phyloP scores from a whole-genome alignment of 768 basidiomycete genomes.

The Podaxis sp. region DNA sequence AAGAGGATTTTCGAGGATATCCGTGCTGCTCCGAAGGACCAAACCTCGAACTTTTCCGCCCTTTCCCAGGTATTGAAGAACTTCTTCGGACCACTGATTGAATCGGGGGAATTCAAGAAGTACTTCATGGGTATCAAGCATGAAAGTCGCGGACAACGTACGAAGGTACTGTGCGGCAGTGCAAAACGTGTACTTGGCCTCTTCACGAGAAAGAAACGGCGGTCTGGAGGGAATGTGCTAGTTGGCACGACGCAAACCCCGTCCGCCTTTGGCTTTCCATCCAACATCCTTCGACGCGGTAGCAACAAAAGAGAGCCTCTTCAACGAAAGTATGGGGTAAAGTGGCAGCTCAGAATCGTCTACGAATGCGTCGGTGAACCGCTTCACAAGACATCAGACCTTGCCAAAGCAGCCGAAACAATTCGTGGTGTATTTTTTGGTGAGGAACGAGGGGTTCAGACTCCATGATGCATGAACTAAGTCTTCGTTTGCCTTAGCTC shows the following conservation, averaged over 20 bases:
- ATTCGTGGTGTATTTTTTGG: background rate
- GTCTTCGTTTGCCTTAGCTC: background rate
- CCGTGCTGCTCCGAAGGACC: background rate
- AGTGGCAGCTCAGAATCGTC: background rate
- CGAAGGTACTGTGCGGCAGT: too few relatives aligned
- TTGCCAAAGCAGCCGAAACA: background rate
- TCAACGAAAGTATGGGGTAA: background rate
- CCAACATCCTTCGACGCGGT: background rate
- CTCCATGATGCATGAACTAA: background rate
- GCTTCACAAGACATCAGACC: background rate
- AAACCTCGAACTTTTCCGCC: too few relatives aligned
- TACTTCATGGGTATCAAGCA: too few relatives aligned
- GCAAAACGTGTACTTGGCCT: too few relatives aligned
- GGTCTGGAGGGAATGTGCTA: too few relatives aligned
- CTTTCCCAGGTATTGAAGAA: background rate
- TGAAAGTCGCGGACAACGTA: too few relatives aligned
- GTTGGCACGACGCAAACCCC: too few relatives aligned
- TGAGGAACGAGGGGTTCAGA: background rate
- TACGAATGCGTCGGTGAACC: background rate
- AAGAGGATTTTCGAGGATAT: slow-evolving; percentile 7
- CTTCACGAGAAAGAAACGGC: too few relatives aligned
- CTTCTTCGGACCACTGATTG: background rate
- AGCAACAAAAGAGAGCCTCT: background rate
- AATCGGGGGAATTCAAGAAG: too few relatives aligned
- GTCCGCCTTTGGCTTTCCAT: background rate